These are phyloP conservation scores for Stagonosporopsis rhizophila DNA, from an alignment of 2,329 filamentous ascomycete species.

Conservation along the genomic window DNA sequence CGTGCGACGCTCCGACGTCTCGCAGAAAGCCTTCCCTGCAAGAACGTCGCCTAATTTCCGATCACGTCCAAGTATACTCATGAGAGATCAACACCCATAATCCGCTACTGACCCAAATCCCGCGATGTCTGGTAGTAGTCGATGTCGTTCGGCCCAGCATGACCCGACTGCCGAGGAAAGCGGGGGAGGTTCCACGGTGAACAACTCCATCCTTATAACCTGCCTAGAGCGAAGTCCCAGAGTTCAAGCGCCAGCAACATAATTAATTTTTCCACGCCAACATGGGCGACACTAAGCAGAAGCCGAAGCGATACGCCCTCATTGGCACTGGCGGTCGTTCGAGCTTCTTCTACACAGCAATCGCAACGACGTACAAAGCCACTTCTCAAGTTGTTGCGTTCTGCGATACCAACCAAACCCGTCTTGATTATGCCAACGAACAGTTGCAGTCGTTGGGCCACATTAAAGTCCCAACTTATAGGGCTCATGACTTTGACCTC, in stretches of 20 bases:
- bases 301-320: constrained; percentile 56
- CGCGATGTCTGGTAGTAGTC: neutral
- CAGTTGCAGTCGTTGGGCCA: constrained; percentile 58
- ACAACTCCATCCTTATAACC: constrained; percentile 16
- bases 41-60: neutral
- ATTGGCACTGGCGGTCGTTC: constrained; percentile 67
- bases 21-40: constrained; percentile 2
- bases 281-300: constrained; percentile 20
- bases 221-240: neutral
- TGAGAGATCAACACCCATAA: neutral
- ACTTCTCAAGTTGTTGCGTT: constrained; percentile 63
- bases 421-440: constrained; percentile 64
- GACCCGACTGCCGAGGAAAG: constrained; percentile 15
- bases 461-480: constrained; percentile 60
- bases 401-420: constrained; percentile 68
- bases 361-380: constrained; percentile 59
- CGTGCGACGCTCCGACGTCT: neutral
- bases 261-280: neutral
- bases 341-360: constrained; percentile 68
- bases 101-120: neutral
- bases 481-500: constrained; percentile 62
- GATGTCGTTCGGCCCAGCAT: neutral
- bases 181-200: constrained; percentile 8
- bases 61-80: neutral
- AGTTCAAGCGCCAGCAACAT: neutral